Evolutionary conservation across 148 eudicot genomes (phyloP), one percentile per base, ranked within the genome.

Genomic region (Rhododendron henanense): DNA sequence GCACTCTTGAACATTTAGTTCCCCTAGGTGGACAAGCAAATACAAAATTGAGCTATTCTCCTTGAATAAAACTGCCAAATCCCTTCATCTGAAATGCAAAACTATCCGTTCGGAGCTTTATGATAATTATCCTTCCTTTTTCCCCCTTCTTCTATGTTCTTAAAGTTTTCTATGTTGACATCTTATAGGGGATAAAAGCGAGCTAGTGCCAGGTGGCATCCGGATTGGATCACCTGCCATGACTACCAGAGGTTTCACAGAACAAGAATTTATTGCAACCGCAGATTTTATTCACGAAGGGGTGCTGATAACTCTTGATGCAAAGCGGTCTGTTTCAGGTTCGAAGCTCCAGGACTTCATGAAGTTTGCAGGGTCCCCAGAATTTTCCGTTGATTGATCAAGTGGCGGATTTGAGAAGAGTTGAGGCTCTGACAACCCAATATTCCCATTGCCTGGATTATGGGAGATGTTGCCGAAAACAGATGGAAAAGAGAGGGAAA

Each of bases 211-310:
- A 0, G 98, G 98, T 55, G 98, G 96, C 44, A 93, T 95, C 86
- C 91, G 98, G 10, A 93, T 95, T 23, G 98, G 98, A 4, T 81
- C 98, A 25, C 98, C 98, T 28, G 98, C 98, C 25, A 92, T 95
- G 98, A 94, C 97, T 57, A 95, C 98, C 71, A 85, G 97, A 85
- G 95, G 98, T 37, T 94, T 95, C 89, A 88, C 90, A 0, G 95
- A 94, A 81, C 88, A 88, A 59, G 98, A 95, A 37, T 95, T 93
- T 84, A 86, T 92, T 19, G 88, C 92, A 14, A 92, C 90, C 21
- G 95, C 98, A 50, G 93, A 94, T 47, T 90, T 95, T 83, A 94
- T 95, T 84, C 94, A 94, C 25, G 97, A 93, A 84, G 96, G 96
- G 21, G 94, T 95, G 63, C 91, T 91, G 81, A 90, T 95, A 59